Base-by-base conservation (phyloP, 2,329 filamentous ascomycete species). In the Westerdykella sp. region DNA sequence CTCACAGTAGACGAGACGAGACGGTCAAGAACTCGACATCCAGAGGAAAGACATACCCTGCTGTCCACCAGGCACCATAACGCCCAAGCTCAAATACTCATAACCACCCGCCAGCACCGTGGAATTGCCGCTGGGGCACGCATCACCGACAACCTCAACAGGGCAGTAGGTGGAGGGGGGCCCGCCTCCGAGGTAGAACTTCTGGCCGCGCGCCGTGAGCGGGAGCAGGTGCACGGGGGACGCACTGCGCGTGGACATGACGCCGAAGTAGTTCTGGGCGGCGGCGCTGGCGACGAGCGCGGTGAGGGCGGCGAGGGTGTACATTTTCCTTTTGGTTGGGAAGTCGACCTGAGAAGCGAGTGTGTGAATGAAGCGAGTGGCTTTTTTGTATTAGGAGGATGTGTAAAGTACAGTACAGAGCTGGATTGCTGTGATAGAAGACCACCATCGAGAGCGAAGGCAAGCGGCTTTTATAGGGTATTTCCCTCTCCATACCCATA, bases 31-130 rank as follows among this genome's bases (percentile, higher is more conserved):
- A n/a, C n/a, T n/a, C n/a, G n/a, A n/a, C n/a, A n/a, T n/a, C n/a
- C n/a, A n/a, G n/a, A n/a, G n/a, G n/a, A n/a, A n/a, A 2, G 25
- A 42, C 45, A 13, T 46, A 58, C 55, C 71, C 44, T 72, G 65
- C 54, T 85, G 81, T 21, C 82, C 81, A 22, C 81, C 81, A 5
- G 81, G 80, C 4, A 83, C 81, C 23, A 72, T 57, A 25, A 78
- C 73, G 28, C 68, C 63, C 56, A 77, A 38, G n/a, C 16, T 35
- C 11, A 45, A 57, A 10, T 48, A 56, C 1, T 34, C 32, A 23
- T 60, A 41, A 36, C 67, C 63, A 23, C 69, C 65, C 30, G 63
- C 56, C 38, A 78, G 63, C 7, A 73, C 69, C 6, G 76, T 78
- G 21, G 58, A 49, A 44, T 70, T 73, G 14, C 73, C 74, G 0